phyloP scores from a whole-genome alignment of 495 filamentous ascomycete genomes.

The Xylaria intraflava region DNA sequence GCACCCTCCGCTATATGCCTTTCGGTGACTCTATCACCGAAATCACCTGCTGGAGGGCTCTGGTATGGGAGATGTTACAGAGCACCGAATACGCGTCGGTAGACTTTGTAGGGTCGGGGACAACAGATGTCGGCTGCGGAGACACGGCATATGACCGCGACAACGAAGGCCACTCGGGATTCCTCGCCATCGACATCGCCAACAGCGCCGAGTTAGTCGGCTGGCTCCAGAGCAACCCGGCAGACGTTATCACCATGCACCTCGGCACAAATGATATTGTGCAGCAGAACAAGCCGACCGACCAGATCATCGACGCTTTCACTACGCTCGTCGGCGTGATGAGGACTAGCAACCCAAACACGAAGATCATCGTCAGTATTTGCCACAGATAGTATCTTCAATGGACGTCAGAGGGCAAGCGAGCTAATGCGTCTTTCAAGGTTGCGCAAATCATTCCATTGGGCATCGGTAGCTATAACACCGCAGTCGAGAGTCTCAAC shows the following conservation, averaged over 20 bases:
- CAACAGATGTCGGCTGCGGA: slow-evolving; percentile 32
- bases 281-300: slow-evolving; percentile 34
- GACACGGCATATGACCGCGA: slow-evolving; percentile 39
- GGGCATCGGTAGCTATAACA: slow-evolving; percentile 29
- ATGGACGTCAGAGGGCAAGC: not conserved
- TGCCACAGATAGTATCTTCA: not conserved
- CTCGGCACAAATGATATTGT: slow-evolving; percentile 49
- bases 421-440: slow-evolving; percentile 19
- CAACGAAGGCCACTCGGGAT: slow-evolving; percentile 50
- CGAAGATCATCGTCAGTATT: slow-evolving; percentile 44
- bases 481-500: slow-evolving; percentile 39
- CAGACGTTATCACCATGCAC: slow-evolving; percentile 47
- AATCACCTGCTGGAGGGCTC: slow-evolving; percentile 43
- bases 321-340: slow-evolving; percentile 40
- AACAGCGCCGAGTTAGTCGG: slow-evolving; percentile 41
- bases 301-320: slow-evolving; percentile 42
- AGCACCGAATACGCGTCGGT: slow-evolving; percentile 32
- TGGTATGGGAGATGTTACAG: slow-evolving; percentile 42
- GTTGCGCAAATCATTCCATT: slow-evolving; percentile 50
- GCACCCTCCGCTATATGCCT: slow-evolving; percentile 39
- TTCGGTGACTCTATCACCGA: slow-evolving; percentile 49
- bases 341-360: slow-evolving; percentile 40
- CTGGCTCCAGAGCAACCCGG: slow-evolving; percentile 42
- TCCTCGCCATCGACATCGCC: slow-evolving; percentile 44
- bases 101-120: slow-evolving; percentile 44